A percentile compares a stretch with the other conserved stretches of the same genome.
These are phyloP conservation scores for Mortierella claussenii DNA, from an alignment of 192 early-diverging fungal species.

Conservation along the genomic window DNA sequence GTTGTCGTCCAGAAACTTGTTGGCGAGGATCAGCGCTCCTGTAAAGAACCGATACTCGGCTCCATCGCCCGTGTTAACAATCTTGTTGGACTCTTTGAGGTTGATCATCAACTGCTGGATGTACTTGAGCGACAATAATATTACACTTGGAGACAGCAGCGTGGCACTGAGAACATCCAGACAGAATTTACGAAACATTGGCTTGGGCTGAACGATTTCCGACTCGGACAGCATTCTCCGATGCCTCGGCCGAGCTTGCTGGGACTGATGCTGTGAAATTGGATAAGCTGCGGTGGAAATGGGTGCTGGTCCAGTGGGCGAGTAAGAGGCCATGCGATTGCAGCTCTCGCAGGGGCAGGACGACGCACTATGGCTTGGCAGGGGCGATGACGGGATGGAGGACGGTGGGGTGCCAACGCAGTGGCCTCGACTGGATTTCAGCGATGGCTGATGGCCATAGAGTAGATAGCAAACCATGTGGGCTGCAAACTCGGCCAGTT, in stretches of 20 bases:
- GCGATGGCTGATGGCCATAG: conserved; percentile 55
- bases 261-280: neutral
- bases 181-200: conserved; percentile 40
- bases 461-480: conserved; percentile 66
- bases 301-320: conserved; percentile 2
- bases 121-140: conserved; percentile 64
- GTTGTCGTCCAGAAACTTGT: conserved; percentile 90
- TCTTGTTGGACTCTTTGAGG: conserved; percentile 50
- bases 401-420: conserved; percentile 28
- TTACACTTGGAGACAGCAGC: conserved; percentile 61
- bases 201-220: conserved; percentile 35
- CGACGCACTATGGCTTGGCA: conserved; percentile 6
- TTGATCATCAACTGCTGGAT: conserved; percentile 60
- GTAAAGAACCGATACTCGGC: conserved; percentile 67
- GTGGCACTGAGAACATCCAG: conserved; percentile 61
- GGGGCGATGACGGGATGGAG: conserved; percentile 35
- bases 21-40: conserved; percentile 68
- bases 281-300: neutral
- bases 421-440: conserved; percentile 4
- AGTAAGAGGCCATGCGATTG: conserved; percentile 7
- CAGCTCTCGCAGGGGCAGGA: conserved; percentile 19
- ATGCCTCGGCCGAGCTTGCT: conserved; percentile 17
- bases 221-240: conserved; percentile 27
- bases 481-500: conserved; percentile 67
- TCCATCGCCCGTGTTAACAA: conserved; percentile 60